Conservation (phyloP, 768 basidiomycete species). For the Mycena leptocephala region DNA sequence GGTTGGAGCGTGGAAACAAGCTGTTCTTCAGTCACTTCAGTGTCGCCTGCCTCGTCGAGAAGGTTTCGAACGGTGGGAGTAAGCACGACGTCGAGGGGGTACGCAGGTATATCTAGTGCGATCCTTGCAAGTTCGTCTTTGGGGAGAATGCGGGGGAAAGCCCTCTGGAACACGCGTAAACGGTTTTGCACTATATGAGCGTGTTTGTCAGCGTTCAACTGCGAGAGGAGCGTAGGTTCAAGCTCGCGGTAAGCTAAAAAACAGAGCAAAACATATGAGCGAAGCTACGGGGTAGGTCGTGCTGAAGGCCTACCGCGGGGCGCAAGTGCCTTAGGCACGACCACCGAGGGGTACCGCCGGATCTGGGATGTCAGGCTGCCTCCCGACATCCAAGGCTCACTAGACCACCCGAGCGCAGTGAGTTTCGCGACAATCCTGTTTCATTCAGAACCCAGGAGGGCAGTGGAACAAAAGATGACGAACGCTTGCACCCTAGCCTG, state of each 20-base stretch:
- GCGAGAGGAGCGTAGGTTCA: conserved; percentile 12
- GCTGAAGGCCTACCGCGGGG: conserved; percentile 7
- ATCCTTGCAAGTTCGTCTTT: neutral
- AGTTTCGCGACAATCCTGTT: conserved; percentile 22
- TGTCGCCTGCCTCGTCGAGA: conserved; percentile 4
- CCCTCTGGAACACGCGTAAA: neutral
- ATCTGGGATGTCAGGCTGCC: conserved; percentile 6
- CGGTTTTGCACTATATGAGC: neutral
- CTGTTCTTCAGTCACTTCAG: neutral
- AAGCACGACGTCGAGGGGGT: conserved; percentile 8
- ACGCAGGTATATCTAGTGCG: neutral
- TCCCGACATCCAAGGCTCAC: conserved; percentile 22
- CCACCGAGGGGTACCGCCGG: neutral
- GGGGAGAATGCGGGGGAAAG: neutral
- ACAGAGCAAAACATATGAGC: neutral
- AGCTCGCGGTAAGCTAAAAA: conserved; percentile 11
- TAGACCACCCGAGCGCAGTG: conserved; percentile 18
- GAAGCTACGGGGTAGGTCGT: neutral
- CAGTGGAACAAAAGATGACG: neutral
- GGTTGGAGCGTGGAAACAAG: neutral
- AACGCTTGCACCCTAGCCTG: conserved; percentile 10
- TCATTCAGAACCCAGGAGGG: neutral
- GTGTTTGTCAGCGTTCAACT: conserved; percentile 18
- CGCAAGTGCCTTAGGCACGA: neutral
- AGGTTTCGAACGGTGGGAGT: conserved; percentile 19